Evolutionary conservation across 228 moss, liverwort and hornwort species (phyloP).

Genomic region (Sphagnum magellanicum): DNA sequence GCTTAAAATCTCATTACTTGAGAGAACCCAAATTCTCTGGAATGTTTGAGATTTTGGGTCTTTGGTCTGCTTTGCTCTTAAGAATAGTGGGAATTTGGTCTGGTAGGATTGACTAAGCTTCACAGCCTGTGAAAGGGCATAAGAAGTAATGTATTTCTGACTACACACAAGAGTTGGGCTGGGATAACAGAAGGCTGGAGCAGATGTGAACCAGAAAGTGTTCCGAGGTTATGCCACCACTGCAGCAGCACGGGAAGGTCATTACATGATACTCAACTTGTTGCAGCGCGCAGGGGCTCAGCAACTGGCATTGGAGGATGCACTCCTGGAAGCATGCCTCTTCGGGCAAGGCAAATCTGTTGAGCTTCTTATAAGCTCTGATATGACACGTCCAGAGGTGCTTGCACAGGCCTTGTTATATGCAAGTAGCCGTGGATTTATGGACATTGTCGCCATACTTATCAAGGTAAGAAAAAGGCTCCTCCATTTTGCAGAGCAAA

Average conservation of each 20-base stretch:
- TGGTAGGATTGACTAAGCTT: too few relatives aligned
- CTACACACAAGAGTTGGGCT: background rate
- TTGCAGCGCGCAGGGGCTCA: slow-evolving; percentile 41
- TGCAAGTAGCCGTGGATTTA: slow-evolving; percentile 44
- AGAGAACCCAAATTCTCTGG: too few relatives aligned
- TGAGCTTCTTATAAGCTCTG: slow-evolving; percentile 43
- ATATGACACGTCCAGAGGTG: slow-evolving; percentile 41
- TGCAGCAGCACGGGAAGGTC: slow-evolving; percentile 42
- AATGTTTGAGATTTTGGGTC: too few relatives aligned
- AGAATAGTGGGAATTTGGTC: too few relatives aligned
- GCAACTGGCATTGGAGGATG: slow-evolving; percentile 49
- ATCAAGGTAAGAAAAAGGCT: slow-evolving; percentile 12
- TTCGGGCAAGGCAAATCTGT: slow-evolving; percentile 39
- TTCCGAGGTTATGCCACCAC: slow-evolving; percentile 47
- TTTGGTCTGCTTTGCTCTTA: too few relatives aligned
- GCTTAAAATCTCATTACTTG: too few relatives aligned
- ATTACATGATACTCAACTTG: slow-evolving; percentile 25
- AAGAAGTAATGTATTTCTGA: too few relatives aligned
- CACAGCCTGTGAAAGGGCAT: too few relatives aligned
- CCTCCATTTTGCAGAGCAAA: too few relatives aligned
- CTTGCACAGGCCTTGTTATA: slow-evolving; percentile 47
- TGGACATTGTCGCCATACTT: slow-evolving; percentile 37
- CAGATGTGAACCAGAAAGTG: slow-evolving; percentile 38
- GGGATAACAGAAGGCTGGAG: slow-evolving; percentile 23
- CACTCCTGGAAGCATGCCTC: slow-evolving; percentile 41